phyloP scores from a whole-genome alignment of 2,329 filamentous ascomycete species.

The Tolypocladium ophioglossoides region DNA sequence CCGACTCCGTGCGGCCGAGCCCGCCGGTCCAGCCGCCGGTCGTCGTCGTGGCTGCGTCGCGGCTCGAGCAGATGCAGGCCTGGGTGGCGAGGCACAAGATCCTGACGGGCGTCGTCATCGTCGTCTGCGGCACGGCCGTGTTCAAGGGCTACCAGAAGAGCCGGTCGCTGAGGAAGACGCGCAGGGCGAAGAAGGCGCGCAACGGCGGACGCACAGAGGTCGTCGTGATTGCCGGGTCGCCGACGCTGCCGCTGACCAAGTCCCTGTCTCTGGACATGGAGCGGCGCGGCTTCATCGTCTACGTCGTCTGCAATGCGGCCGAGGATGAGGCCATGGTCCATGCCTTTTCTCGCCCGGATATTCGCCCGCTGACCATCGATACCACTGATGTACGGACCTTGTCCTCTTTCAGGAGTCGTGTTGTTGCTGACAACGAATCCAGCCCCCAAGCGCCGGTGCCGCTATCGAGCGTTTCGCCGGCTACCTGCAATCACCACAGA shows the following conservation, averaged over 20 bases:
- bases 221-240: conserved; percentile 77
- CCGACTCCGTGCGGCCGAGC: conserved; percentile 51
- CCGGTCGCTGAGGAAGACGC: conserved; percentile 52
- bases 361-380: conserved; percentile 73
- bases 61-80: conserved; percentile 46
- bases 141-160: conserved; percentile 40
- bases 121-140: conserved; percentile 56
- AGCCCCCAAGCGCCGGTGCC: conserved; percentile 58
- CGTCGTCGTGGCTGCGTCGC: conserved; percentile 21
- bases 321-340: conserved; percentile 78
- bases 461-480: conserved; percentile 62
- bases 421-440: background rate
- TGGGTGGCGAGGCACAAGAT: conserved; percentile 69
- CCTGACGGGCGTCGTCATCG: conserved; percentile 58
- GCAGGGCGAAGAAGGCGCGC: conserved; percentile 66
- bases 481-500: conserved; percentile 63
- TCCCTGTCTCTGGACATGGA: conserved; percentile 81
- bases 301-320: conserved; percentile 72
- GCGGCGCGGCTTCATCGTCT: conserved; percentile 85
- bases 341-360: conserved; percentile 66
- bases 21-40: conserved; percentile 32
- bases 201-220: conserved; percentile 87
- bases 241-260: conserved; percentile 71
- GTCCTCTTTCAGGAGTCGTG: background rate
- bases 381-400: conserved; percentile 59